A percentile compares a stretch with the other conserved stretches of the same genome.
These are phyloP conservation scores for Mycosphaerella sp. DNA, from an alignment of 2,329 filamentous ascomycete species.

Conservation along the genomic window DNA sequence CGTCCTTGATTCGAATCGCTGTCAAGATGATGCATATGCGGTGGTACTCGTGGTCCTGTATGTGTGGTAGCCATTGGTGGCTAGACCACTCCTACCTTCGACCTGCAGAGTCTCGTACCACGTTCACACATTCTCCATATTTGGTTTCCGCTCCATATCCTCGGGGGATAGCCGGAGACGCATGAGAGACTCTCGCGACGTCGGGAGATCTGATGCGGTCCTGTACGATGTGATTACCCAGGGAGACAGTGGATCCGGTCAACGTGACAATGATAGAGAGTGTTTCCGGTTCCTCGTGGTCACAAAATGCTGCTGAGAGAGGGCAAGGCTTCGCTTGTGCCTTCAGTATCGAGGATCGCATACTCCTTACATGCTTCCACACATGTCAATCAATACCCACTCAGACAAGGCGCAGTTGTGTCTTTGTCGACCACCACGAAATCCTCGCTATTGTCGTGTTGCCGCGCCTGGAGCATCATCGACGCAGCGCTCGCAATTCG, in stretches of 20 bases:
- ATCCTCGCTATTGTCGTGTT: neutral
- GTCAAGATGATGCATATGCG: no score
- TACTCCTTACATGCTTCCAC: no score
- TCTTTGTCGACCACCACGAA: neutral
- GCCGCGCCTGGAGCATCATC: neutral
- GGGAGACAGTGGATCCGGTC: conserved; percentile 34
- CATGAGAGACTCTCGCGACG: conserved; percentile 27
- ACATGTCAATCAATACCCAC: no score
- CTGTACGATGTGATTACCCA: conserved; percentile 33
- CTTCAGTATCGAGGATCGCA: no score
- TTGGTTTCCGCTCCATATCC: conserved; percentile 24
- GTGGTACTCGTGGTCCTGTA: neutral
- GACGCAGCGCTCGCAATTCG: neutral
- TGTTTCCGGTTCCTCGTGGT: no score
- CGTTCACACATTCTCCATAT: conserved; percentile 26
- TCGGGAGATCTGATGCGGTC: conserved; percentile 24
- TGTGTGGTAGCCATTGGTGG: conserved; percentile 20
- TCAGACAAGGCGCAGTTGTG: neutral
- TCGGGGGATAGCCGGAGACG: conserved; percentile 15
- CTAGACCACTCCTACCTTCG: conserved; percentile 13
- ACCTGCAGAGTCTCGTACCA: conserved; percentile 26
- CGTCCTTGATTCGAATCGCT: no score
- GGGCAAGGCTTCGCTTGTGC: no score
- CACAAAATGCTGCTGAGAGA: no score
- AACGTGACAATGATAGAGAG: conserved; percentile 24